Base-by-base conservation (phyloP, 306 rosid genomes). In the Glycine latifolia region DNA sequence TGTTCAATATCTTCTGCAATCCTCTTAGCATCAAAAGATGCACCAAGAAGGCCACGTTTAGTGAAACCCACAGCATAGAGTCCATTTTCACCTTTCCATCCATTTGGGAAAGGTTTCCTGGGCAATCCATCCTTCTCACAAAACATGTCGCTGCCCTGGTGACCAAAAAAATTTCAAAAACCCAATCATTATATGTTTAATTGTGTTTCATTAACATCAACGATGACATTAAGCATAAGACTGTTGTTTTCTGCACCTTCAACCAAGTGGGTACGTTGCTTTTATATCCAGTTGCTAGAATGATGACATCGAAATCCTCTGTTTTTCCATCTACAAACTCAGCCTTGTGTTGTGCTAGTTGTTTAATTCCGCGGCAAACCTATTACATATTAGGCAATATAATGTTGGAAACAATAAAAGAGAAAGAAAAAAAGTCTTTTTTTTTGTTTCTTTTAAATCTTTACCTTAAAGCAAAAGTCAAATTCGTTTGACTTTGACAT, bases 181-280 rank as follows among this genome's bases (percentile, higher is more conserved):
- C 3, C 37, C 44, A 60, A 17, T 58, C 5, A 59, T 59, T 35
- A 59, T 0, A 43, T 43, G 31, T 26, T 26, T 26, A 26, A 26
- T 26, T 26, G 31, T 26, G 7, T 26, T 26, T 26, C 31, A 26
- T 26, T 26, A 26, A 26, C 31, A 26, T 26, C 31, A 26, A 1
- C 31, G 31, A 26, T 26, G 1, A 26, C 31, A 26, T 26, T 26
- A 26, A 26, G 31, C 31, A 26, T 26, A 26, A 26, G 31, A 26
- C 31, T 26, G 31, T 26, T 26, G 31, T 26, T 26, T 26, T 26
- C 31, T 26, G 47, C 47, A 92, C 97, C 91, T 89, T 88, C 63
- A 92, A 58, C 97, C 97, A 92, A 43, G 91, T 81, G 82, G 85
- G 81, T n/a, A 92, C 94, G 8, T 89, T 92, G 72, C 97, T 92